Base-by-base conservation (phyloP, 257 asterid species). In the Lycium barbarum region DNA sequence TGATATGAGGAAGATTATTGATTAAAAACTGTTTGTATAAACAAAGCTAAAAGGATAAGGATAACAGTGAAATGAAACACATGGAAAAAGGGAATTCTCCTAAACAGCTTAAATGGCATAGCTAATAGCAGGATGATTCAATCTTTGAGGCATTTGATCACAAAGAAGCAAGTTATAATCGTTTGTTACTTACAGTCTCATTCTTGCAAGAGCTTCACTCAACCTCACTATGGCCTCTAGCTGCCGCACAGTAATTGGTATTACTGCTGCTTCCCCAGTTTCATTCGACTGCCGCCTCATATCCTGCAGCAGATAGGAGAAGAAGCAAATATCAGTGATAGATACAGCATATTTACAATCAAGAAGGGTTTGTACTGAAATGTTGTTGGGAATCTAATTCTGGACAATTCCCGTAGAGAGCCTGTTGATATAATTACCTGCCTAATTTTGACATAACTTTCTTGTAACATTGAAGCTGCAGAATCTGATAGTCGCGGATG, bases 241-340 rank as follows among this genome's bases (percentile, higher is more conserved):
- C 91, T 96, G 99, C 93, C 98, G 91, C 86, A 96, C 99, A n/a
- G 99, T 96, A 81, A 96, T 96, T 86, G 99, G 99, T 86, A 96
- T 93, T 2, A 90, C 98, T 86, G 96, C 90, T 40, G 97, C 91
- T 91, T 92, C 97, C 84, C 98, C 98, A 85, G 92, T 92, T 85
- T 96, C 98, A 90, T 93, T 96, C 86, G 99, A 95, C 87, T 94
- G 98, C 81, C 95, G 88, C 85, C 97, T 92, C 97, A 96, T 94
- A 81, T 95, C 98, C 99, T 96, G 86, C 83, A 86, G 87, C 70
- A 86, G 67, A 47, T 51, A 86, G 79, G 13, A 74, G 61, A 84
- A 58, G 20, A 58, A 72, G 65, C 55, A 17, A 63, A 61, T 26
- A 73, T 26, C 22, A 55, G 15, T 49, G 36, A 15, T 38, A 43